A percentile compares a stretch with the other conserved stretches of the same genome.
Conservation (phyloP, 306 rosid species). For the Vigna angularis region DNA sequence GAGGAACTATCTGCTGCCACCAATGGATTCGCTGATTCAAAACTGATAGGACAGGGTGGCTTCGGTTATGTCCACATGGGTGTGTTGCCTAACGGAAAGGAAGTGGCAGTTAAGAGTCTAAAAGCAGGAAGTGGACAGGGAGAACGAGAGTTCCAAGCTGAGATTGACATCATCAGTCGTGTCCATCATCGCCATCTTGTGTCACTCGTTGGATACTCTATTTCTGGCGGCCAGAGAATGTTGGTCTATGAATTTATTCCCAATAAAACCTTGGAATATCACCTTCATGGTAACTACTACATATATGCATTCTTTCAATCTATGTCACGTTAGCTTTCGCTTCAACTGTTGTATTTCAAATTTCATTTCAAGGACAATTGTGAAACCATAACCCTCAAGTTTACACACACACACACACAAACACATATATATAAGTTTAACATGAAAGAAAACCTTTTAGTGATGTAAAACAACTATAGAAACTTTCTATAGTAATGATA, state of each 20-base stretch:
- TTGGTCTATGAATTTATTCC: slow-evolving; percentile 81
- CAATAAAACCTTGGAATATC: slow-evolving; percentile 67
- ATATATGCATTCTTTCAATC: neutral
- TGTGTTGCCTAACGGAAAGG: slow-evolving; percentile 75
- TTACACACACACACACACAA: too few relatives aligned
- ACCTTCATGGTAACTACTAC: slow-evolving; percentile 61
- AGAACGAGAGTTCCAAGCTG: slow-evolving; percentile 85
- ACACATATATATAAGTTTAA: too few relatives aligned
- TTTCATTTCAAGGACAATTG: too few relatives aligned
- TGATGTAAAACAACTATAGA: too few relatives aligned
- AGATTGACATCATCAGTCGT: slow-evolving; percentile 84
- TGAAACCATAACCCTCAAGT: neutral
- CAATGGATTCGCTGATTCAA: slow-evolving; percentile 52
- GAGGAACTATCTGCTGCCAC: slow-evolving; percentile 88
- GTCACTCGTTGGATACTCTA: slow-evolving; percentile 78
- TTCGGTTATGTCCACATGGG: slow-evolving; percentile 93
- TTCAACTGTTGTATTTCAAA: too few relatives aligned
- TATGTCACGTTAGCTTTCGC: neutral
- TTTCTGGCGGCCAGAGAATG: slow-evolving; percentile 79
- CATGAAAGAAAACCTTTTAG: too few relatives aligned
- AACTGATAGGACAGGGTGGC: slow-evolving; percentile 88
- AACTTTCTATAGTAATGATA: too few relatives aligned
- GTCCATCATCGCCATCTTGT: slow-evolving; percentile 92
- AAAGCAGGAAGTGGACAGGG: slow-evolving; percentile 82
- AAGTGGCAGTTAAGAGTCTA: slow-evolving; percentile 82